Percentiles rank a stretch among this genome's conserved stretches.
phyloP scores from a whole-genome alignment of 2,329 filamentous ascomycete genomes.

The Endothia cerciana region DNA sequence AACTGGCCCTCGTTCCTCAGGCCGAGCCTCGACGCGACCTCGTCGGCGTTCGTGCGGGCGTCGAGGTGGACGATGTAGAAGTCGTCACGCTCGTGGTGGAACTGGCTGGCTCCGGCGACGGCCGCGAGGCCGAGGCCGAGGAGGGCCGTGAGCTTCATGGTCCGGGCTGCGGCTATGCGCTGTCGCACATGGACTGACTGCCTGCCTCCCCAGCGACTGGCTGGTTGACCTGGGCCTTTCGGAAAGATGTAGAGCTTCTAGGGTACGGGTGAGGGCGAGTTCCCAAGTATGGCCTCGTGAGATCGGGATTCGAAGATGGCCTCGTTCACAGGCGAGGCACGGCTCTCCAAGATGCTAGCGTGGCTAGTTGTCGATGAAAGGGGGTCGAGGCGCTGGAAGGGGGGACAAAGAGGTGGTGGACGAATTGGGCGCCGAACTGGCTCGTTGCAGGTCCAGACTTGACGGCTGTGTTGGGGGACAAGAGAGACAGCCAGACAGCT shows the following conservation, averaged over 20 bases:
- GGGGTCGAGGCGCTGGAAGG: neutral
- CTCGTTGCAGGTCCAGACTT: neutral
- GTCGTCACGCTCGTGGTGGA: constrained; percentile 77
- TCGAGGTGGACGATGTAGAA: constrained; percentile 95
- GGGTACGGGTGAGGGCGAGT: neutral
- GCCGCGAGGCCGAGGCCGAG: constrained; percentile 57
- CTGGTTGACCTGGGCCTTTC: neutral
- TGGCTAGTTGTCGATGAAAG: neutral
- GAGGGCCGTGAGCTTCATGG: constrained; percentile 53
- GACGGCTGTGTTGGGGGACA: neutral
- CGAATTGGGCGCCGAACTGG: constrained; percentile 2
- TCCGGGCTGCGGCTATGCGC: neutral
- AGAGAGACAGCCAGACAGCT: neutral
- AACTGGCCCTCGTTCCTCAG: constrained; percentile 81
- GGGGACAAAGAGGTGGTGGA: constrained; percentile 13
- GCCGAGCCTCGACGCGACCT: constrained; percentile 74
- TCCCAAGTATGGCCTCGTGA: neutral
- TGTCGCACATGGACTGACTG: constrained; percentile 15
- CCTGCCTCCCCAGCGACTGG: neutral
- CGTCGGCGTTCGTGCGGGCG: constrained; percentile 63
- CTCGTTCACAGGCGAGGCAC: neutral
- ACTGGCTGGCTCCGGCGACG: constrained; percentile 51
- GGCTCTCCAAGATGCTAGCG: neutral
- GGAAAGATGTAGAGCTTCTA: neutral
- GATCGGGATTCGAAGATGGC: neutral